Base-by-base conservation (phyloP, 345 rosid genomes). In the Brassica nigra region DNA sequence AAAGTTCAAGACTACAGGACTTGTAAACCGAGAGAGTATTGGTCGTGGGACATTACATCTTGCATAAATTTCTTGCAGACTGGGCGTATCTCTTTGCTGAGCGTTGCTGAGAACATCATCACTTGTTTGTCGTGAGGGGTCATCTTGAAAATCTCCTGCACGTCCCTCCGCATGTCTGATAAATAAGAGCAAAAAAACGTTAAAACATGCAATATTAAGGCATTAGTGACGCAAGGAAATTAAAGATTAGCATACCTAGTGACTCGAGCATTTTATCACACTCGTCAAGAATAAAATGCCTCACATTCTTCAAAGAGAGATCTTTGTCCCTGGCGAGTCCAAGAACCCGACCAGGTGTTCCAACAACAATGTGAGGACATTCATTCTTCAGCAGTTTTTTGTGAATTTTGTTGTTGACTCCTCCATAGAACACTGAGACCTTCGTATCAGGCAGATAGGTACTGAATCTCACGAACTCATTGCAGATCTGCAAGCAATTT, bases 61-160 rank as follows among this genome's bases (percentile, higher is more conserved):
- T 93, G 99, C 99, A 96, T 96, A 75, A 96, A 96, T 68, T 93
- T 96, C 86, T 96, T 93, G 99, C 99, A 96, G 85, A 96, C 97
- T 0, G 98, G 98, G 80, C 98, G 99, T 75, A 95, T 95, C 81
- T 95, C 98, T 85, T 95, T 95, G 97, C 98, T 95, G 84, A 95
- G 99, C 0, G 99, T 95, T 15, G 99, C 98, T 68, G 98, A 95
- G 82, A 95, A 95, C 99, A 96, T 96, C 99, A 96, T 96, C n/a
- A 96, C 99, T 87, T 96, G 99, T 84, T 96, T 96, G 71, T 96
- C 99, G 58, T 93, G 98, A n/a, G 99, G 99, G 16, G 99, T 96
- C 99, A 91, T 86, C 87, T 96, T 96, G 86, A 96, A 96, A 34
- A 96, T 95, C 86, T 93, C 98, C 83, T 96, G 99, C 77, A 96